Evolutionary conservation across 192 early-diverging fungal genomes (phyloP), one percentile per base, ranked within the genome.

Genomic region (Backusella circina): DNA sequence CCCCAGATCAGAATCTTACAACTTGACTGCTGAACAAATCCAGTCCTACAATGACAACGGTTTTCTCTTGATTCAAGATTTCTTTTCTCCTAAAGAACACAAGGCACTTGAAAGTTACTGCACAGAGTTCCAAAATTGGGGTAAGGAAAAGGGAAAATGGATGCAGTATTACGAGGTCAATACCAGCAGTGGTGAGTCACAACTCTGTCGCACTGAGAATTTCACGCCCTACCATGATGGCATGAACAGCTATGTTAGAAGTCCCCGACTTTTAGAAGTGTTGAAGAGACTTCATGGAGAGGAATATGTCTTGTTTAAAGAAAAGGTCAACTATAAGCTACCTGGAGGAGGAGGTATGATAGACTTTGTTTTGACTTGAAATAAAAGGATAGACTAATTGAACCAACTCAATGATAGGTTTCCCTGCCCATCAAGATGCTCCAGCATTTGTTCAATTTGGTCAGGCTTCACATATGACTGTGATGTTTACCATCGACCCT

Each of bases 111-210:
- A 84, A 70, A 71, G 68, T 37, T 79, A 81, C 30, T 83, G 84
- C 18, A 70, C 84, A 8, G 79, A 85, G n/a, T 80, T 88, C 67
- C 83, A 83, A 57, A 79, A 71, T 75, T 88, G 86, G 89, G 83
- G 82, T 21, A 79, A 87, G n/a, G 75, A 76, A 35, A 86, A 86
- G 4, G 84, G 83, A 1, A 90, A 89, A 41, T 90, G 88, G 86
- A 90, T 90, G 89, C 85, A 89, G 77, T 90, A 88, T 75, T 88
- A 90, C 73, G 89, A 90, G 77, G 73, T 67, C 23, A 88, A 87
- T 80, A 82, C 79, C 36, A 33, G 30, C 12, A 85, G 81, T 23
- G 78, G 76, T 30, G 73, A 79, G 33, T n/a, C n/a, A n/a, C n/a
- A n/a, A 83, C 84, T 90, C 5, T 90, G 89, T 68, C 86, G 89